These are phyloP conservation scores for Mimosa pudica DNA, from an alignment of 306 rosid genomes.

Conservation along the genomic window DNA sequence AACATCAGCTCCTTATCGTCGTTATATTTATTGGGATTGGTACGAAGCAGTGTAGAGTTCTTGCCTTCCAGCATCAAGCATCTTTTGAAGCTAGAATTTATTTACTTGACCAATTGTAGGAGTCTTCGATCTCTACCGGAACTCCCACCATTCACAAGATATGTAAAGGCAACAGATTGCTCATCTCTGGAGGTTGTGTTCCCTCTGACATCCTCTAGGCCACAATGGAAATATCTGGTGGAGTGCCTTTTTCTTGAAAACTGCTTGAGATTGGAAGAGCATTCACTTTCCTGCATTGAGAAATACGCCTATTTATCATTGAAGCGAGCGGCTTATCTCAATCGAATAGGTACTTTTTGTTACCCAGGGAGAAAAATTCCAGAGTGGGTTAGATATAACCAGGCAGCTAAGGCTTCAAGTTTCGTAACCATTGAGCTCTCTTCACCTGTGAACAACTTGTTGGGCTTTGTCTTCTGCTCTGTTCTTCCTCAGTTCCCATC, in stretches of 20 bases:
- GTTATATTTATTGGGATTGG: neutral
- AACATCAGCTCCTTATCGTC: neutral
- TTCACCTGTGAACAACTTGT: neutral
- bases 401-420: neutral
- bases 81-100: neutral
- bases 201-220: neutral
- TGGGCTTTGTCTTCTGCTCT: conserved; percentile 30
- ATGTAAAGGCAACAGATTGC: conserved; percentile 18
- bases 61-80: conserved; percentile 17
- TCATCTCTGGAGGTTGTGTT: neutral
- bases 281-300: neutral
- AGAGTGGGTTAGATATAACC: neutral
- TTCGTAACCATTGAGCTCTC: conserved; percentile 10
- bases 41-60: neutral
- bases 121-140: conserved; percentile 22
- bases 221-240: neutral
- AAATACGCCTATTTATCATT: conserved; percentile 10
- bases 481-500: conserved; percentile 6
- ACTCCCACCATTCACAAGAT: conserved; percentile 18
- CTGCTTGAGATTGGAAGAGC: conserved; percentile 17
- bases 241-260: conserved; percentile 10
- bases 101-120: neutral
- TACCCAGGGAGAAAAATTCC: conserved; percentile 31
- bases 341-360: conserved; percentile 19
- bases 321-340: neutral